Base-by-base conservation (phyloP, 768 basidiomycete genomes). In the Auricularia sp. region DNA sequence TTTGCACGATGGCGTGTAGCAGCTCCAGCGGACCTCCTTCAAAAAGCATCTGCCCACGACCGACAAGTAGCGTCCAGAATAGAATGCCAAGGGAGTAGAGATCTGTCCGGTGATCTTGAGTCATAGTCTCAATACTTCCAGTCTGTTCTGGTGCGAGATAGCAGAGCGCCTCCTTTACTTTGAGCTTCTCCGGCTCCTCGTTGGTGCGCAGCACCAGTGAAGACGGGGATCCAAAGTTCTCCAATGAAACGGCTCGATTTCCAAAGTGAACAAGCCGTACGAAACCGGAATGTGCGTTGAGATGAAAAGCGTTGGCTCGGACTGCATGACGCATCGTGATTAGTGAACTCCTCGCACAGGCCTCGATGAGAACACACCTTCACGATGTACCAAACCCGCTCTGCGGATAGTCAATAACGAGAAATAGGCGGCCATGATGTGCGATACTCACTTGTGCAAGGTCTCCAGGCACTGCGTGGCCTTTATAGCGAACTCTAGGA, bases 121-220 rank as follows among this genome's bases (percentile, higher is more conserved):
- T 36, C 8, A 58, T 84, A 3, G 85, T 86, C 71, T 88, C 87
- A 66, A 84, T 84, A 68, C 86, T 84, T 6, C 87, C 87, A 0
- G 87, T 88, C 72, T 90, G 87, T 70, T 89, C 87, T 14, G 88
- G 88, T 5, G 87, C 86, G 39, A 89, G 80, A 69, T 88, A 90
- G 71, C 85, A 87, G 3, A 89, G 74, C 2, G 86, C 87, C 74
- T 89, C 87, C 73, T 88, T 89, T 61, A 88, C 84, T 72, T 85
- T 88, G 65, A 83, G 74, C 70, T 86, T 86, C 72, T 87, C 83
- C 3, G 74, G 72, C 70, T 87, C 86, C 65, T 84, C 85, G 63
- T 81, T 80, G 16, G 72, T 72, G 53, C 80, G 80, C 35, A 89
- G 72, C 3, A 89, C 88, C 36, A 88, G 81, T 3, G 83, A 81